phyloP scores from a whole-genome alignment of 108 stramenopile species.

The Skeletonema grethae region DNA sequence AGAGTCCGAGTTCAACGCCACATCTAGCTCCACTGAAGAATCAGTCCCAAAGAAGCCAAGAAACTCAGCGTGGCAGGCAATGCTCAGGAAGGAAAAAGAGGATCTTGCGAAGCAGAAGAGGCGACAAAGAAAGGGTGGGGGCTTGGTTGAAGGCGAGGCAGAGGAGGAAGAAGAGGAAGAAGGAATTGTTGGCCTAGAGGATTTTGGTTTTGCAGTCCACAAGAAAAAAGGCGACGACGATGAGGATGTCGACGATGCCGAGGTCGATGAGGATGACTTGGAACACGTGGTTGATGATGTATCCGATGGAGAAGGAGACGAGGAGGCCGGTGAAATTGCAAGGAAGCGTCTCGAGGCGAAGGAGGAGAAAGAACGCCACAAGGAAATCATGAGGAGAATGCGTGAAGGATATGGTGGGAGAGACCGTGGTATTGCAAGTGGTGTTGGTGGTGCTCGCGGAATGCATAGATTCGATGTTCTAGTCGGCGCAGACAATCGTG shows the following conservation, averaged over 20 bases:
- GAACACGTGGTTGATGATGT: constrained; percentile 88
- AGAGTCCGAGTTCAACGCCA: constrained; percentile 11
- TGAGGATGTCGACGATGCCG: constrained; percentile 57
- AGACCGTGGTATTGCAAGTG: constrained; percentile 79
- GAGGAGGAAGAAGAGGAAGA: constrained; percentile 94
- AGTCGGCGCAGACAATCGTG: constrained; percentile 87
- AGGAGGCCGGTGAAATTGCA: constrained; percentile 76
- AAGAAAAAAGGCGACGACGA: constrained; percentile 82
- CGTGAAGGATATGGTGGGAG: constrained; percentile 90
- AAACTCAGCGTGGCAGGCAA: constrained; percentile 79
- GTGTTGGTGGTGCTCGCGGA: constrained; percentile 76
- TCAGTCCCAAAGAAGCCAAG: constrained; percentile 48
- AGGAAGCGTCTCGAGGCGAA: constrained; percentile 54
- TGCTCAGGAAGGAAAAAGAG: constrained; percentile 76
- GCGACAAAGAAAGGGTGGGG: constrained; percentile 56
- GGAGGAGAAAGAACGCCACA: constrained; percentile 89
- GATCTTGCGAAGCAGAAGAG: constrained; percentile 58
- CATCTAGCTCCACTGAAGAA: constrained; percentile 8
- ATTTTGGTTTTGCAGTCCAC: constrained; percentile 80
- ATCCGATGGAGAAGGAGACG: constrained; percentile 89
- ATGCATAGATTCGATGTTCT: constrained; percentile 80
- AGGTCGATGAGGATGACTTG: constrained; percentile 76
- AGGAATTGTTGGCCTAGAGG: constrained; percentile 86
- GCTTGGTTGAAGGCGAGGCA: constrained; percentile 78
- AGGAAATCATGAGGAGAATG: constrained; percentile 87